Conservation (phyloP, 2,329 filamentous ascomycete genomes). For the Fusarium compactum region DNA sequence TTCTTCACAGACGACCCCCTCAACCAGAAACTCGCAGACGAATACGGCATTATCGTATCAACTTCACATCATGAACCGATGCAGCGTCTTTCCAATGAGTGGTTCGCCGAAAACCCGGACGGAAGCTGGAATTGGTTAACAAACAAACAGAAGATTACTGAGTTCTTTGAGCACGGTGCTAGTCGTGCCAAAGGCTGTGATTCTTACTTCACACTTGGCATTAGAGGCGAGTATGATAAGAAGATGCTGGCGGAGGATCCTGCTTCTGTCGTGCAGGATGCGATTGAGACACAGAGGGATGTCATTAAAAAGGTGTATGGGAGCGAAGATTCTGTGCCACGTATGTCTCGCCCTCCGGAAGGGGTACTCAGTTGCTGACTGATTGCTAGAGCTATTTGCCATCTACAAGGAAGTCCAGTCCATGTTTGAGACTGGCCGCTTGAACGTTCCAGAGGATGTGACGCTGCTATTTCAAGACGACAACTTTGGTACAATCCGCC, state of each 20-base stretch:
- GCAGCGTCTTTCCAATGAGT: conserved; percentile 37
- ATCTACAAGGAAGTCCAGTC: conserved; percentile 75
- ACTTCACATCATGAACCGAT: conserved; percentile 37
- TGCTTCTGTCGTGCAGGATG: conserved; percentile 23
- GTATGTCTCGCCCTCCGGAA: conserved; percentile 47
- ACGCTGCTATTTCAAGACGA: conserved; percentile 73
- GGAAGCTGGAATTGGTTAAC: conserved; percentile 35
- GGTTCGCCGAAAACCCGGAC: conserved; percentile 20
- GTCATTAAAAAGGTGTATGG: conserved; percentile 66
- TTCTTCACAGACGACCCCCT: conserved; percentile 72
- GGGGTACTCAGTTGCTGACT: rapidly evolving
- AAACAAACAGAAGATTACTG: conserved; percentile 27
- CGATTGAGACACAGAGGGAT: conserved; percentile 60
- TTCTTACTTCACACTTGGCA: conserved; percentile 33
- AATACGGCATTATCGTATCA: conserved; percentile 32
- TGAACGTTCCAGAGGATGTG: conserved; percentile 70
- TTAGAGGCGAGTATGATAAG: conserved; percentile 35
- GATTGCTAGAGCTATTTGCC: conserved; percentile 67
- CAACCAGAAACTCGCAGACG: conserved; percentile 69
- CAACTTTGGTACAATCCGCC: conserved; percentile 70
- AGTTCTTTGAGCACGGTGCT: conserved; percentile 31
- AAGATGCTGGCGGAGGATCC: conserved; percentile 25
- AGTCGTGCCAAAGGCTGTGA: conserved; percentile 9
- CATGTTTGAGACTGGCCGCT: conserved; percentile 68
- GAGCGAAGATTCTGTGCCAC: conserved; percentile 55